Evolutionary conservation across 1,284 basidiomycete genomes (phyloP), one percentile per base, ranked within the genome.

Genomic region (Jaminaea rosea): DNA sequence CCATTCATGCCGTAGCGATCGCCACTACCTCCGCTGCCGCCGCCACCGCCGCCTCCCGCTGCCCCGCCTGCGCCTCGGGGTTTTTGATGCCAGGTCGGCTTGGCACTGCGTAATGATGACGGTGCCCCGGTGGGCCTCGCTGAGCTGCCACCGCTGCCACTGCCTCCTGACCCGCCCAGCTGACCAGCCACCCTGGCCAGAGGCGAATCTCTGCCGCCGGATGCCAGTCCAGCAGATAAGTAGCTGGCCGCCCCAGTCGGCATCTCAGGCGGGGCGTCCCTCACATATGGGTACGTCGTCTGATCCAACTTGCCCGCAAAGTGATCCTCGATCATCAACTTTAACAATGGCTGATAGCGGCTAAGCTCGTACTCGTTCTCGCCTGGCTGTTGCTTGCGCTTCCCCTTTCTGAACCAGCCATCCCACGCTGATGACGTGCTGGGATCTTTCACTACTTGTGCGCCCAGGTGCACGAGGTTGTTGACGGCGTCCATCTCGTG

Each of bases 301-400:
- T 80, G 77, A 66, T 97, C 92, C 11, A 98, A 81, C 61, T 82
- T 86, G 64, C 83, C 84, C 7, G 80, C 77, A 47, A 84, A 79
- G 69, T 93, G 87, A 52, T 97, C 91, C 86, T 91, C 86, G n/a
- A 93, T 76, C 65, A 98, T 82, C 4, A 84, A 82, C 63, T 84
- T 84, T 36, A 98, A 76, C 2, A 86, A 76, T 4, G 94, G 94
- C 70, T 88, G 92, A 77, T 84, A 98, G 47, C 94, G 81, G 27
- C 92, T 97, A 36, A 98, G 81, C 59, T 97, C 93, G 69, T 96
- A 98, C 66, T 93, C 89, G 55, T 94, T 89, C 26, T 90, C 88
- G 23, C 73, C 72, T 17, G 77, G 77, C 4, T 75, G 79, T 67
- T 87, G 85, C 77, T 88, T 93, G 87, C 79, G 60, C 83, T 85